Evolutionary conservation across 352 stramenopile genomes (phyloP).

Genomic region (Phytophthora macrochlamydospora): DNA sequence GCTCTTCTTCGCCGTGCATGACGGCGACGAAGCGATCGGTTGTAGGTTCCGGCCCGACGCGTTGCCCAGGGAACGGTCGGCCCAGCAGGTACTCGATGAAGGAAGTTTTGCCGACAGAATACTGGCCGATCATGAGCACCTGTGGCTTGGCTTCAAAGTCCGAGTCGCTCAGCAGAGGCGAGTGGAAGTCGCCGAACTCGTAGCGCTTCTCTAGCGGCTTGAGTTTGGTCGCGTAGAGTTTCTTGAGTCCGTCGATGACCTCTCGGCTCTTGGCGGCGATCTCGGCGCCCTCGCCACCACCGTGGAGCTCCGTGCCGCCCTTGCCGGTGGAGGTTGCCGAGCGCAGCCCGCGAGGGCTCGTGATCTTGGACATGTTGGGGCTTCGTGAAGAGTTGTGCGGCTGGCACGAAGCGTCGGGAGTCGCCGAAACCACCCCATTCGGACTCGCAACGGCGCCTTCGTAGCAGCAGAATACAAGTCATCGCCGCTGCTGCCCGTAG

Average conservation of each 20-base stretch:
- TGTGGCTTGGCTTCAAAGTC: conserved; percentile 98
- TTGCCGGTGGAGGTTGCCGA: conserved; percentile 24
- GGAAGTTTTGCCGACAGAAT: conserved; percentile 98
- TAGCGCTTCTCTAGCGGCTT: conserved; percentile 92
- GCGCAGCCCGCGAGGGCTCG: conserved; percentile 18
- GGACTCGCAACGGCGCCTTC: too few species aligned
- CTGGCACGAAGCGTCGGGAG: neutral
- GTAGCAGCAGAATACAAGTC: too few species aligned
- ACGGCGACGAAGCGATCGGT: conserved; percentile 98
- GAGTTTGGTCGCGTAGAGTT: conserved; percentile 79
- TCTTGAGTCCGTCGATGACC: conserved; percentile 83
- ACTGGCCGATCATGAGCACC: conserved; percentile 98
- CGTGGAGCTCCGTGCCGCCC: conserved; percentile 41
- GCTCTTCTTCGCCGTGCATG: conserved; percentile 97
- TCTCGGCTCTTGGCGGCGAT: conserved; percentile 71
- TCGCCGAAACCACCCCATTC: too few species aligned
- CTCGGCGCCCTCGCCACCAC: conserved; percentile 55
- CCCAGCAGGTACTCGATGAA: conserved; percentile 98
- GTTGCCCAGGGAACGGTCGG: conserved; percentile 95
- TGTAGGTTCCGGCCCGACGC: conserved; percentile 98
- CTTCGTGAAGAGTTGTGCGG: neutral
- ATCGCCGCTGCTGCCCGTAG: too few species aligned
- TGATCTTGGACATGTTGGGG: conserved; percentile 22
- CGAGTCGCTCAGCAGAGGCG: conserved; percentile 90
- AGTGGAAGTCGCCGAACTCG: conserved; percentile 94